Base-by-base conservation (phyloP, 2,329 filamentous ascomycete genomes). In the Sporothrix phasma region DNA sequence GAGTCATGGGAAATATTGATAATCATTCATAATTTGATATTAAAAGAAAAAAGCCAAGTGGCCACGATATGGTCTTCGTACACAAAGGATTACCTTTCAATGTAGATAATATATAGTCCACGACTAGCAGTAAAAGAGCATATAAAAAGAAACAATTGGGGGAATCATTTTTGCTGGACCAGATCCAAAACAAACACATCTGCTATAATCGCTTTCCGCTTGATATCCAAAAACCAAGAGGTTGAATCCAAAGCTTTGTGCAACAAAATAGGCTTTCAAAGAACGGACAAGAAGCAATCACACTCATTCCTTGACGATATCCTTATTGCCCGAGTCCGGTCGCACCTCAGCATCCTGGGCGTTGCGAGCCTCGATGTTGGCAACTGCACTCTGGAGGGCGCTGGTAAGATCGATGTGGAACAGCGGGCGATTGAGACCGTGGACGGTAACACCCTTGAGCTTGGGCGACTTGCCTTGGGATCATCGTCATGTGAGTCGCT, bases 351-450 rank as follows among this genome's bases (percentile, higher is more conserved):
- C 64, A 3, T 64, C 70, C 7, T 19, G 59, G 56, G 78, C 77
- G 7, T 75, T 72, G 61, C 81, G 76, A 0, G 79, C 81, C 74
- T 90, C 84, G 0, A 90, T 83, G 69, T 95, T 96, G 34, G 87
- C 85, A 70, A 97, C 84, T 2, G 92, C 93, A 70, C 88, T 91
- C 75, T 97, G 90, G 69, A 97, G 76, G 6, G 94, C 94, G 71
- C 87, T 92, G 3, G 90, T 94, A 61, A 97, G 77, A 74, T 97
- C 94, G 62, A 96, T 84, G 73, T 99, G 94, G 83, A 99, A 97
- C 69, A 97, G 83, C 4, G 94, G 93, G 69, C 90, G 79, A 74
- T 96, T 94, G 67, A 95, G 78, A n/a, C 93, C 90, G 69, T 92
- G 88, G 17, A 97, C 86, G 4, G 90, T 82, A 1, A 88, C 87